Percentiles rank a stretch among this genome's conserved stretches.
phyloP scores from a whole-genome alignment of 2,329 filamentous ascomycete genomes.

The Claviceps pusilla region DNA sequence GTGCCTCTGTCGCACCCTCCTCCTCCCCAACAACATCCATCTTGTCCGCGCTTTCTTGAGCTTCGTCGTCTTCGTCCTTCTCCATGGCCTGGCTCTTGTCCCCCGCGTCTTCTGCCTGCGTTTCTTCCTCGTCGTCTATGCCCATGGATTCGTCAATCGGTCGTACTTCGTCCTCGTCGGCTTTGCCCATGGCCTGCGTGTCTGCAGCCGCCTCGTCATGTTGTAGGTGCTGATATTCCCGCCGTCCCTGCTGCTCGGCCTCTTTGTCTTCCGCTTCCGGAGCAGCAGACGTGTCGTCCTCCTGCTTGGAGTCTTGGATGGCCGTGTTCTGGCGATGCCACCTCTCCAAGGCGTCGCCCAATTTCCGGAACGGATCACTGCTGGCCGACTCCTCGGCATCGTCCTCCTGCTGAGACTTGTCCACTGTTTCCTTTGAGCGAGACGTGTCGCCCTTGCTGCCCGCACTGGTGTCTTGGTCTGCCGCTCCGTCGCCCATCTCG shows the following conservation, averaged over 20 bases:
- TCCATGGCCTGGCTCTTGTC: constrained; percentile 33
- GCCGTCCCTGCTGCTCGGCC: constrained; percentile 48
- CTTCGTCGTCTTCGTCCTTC: constrained; percentile 34
- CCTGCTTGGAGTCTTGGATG: constrained; percentile 46
- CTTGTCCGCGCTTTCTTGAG: constrained; percentile 27
- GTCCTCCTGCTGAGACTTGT: constrained; percentile 28
- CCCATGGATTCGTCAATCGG: constrained; percentile 82
- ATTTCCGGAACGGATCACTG: constrained; percentile 73
- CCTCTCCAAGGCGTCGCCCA: constrained; percentile 80
- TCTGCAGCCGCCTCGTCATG: constrained; percentile 73
- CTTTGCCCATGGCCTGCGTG: constrained; percentile 78
- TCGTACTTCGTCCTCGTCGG: constrained; percentile 72
- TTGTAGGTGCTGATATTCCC: constrained; percentile 87
- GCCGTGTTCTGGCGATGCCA: constrained; percentile 84
- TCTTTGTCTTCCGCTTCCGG: constrained; percentile 38
- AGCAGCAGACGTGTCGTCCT: constrained; percentile 15
- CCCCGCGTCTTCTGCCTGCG: constrained; percentile 43
- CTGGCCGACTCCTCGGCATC: constrained; percentile 31
- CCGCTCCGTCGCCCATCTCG: constrained; percentile 47
- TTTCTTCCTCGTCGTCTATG: constrained; percentile 64
- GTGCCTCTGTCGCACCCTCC: constrained; percentile 18
- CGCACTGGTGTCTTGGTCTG: constrained; percentile 46
- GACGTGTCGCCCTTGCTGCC: constrained; percentile 47
- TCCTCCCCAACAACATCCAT: constrained; percentile 20
- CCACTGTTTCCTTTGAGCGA: constrained; percentile 31